A percentile compares a stretch with the other conserved stretches of the same genome.
These are phyloP conservation scores for Mycena belliarum DNA, from an alignment of 768 basidiomycete species.

Conservation along the genomic window DNA sequence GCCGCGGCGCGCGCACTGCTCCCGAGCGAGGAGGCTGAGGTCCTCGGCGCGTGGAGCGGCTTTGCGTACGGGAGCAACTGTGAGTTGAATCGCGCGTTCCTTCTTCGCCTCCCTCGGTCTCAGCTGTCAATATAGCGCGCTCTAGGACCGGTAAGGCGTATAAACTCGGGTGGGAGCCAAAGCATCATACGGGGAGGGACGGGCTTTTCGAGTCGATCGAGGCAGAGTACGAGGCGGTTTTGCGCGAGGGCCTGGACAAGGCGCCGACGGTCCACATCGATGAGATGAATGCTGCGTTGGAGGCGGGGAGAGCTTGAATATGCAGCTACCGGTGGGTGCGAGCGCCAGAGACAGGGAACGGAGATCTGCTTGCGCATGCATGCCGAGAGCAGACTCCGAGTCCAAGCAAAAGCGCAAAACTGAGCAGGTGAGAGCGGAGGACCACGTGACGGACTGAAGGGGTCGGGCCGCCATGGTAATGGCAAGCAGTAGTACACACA, in stretches of 20 bases:
- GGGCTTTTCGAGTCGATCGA: conserved; percentile 22
- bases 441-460: too few species aligned
- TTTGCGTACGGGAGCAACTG: conserved; percentile 24
- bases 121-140: conserved; percentile 9
- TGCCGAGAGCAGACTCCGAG: too few species aligned
- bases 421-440: too few species aligned
- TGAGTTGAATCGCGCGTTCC: background rate
- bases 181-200: conserved; percentile 9
- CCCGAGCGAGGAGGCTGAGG: conserved; percentile 9
- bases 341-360: too few species aligned
- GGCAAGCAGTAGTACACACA: too few species aligned
- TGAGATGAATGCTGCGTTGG: conserved; percentile 19
- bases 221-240: conserved; percentile 17
- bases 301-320: too few species aligned
- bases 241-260: conserved; percentile 17
- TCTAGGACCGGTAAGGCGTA: conserved; percentile 19
- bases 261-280: conserved; percentile 22
- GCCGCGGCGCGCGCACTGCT: conserved; percentile 10
- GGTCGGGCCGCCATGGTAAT: too few species aligned
- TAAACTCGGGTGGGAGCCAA: conserved; percentile 18
- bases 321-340: too few species aligned
- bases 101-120: background rate
- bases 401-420: too few species aligned
- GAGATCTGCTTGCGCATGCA: too few species aligned
- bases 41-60: conserved; percentile 19